Base-by-base conservation (phyloP, 305 asterid genomes). In the Fraxinus ornus region DNA sequence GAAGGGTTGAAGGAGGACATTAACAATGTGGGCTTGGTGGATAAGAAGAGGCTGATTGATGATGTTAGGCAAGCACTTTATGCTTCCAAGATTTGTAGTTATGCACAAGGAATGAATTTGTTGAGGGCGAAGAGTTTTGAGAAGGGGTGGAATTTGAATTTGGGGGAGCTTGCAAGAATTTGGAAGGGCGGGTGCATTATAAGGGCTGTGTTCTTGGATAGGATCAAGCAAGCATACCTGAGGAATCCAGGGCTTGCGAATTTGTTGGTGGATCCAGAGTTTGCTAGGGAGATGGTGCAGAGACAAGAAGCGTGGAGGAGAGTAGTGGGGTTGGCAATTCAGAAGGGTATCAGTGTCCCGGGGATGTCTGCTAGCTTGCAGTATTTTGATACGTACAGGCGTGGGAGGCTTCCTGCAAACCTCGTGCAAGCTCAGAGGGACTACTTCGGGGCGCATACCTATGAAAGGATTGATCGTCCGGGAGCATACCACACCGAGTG, bases 101-200 rank as follows among this genome's bases (percentile, higher is more conserved):
- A 95, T 68, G 98, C 98, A 0, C 98, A 93, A 79, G 98, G 98
- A 30, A 95, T 93, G 98, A 95, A 95, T 73, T 81, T 95, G 91
- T 79, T 95, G 88, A 87, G 92, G 87, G 90, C 98, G 0, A 95
- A 95, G 94, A 95, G 98, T 68, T 79, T 47, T 79, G 98, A 93
- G 91, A 95, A 93, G 52, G 95, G 93, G 0, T 95, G 98, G 98
- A 91, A 91, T 39, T 87, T 95, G 94, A 92, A 93, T 80, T 86
- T 95, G 82, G 98, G 98, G 8, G 98, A 95, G 82, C 60, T 95
- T 78, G 97, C 98, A 0, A 89, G 98, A 89, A 95, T 95, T 85
- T 95, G 98, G 98, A 95, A 95, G 83, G 98, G 98, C 1, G 98
- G 98, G 77, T 95, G 98, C 82, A 95, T 95, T 66, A 95, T 95